Evolutionary conservation across 306 rosid genomes (phyloP).

Genomic region (Hippophae tibetana): DNA sequence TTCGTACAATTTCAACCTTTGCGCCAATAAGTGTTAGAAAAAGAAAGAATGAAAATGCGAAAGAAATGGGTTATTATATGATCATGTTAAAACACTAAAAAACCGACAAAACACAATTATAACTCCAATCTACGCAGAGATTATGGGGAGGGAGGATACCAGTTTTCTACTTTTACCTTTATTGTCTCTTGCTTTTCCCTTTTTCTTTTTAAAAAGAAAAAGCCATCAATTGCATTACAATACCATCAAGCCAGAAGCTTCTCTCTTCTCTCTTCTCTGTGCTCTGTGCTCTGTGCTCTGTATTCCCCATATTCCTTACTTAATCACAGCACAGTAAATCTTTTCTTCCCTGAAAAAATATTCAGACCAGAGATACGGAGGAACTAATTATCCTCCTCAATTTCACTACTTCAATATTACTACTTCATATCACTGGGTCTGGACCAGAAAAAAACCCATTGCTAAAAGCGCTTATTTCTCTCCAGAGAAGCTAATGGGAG

Average conservation of each 20-base stretch:
- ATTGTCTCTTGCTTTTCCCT: not conserved
- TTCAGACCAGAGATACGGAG: too few species aligned
- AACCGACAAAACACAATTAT: too few species aligned
- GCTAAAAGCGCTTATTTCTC: conserved; percentile 12
- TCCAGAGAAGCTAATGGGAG: conserved; percentile 12
- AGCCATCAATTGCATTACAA: not conserved
- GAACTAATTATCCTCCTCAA: not conserved
- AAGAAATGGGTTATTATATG: too few species aligned
- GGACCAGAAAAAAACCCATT: conserved; percentile 1
- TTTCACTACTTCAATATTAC: too few species aligned
- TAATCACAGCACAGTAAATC: not conserved
- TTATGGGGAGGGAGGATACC: not conserved
- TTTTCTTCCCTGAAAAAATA: not conserved
- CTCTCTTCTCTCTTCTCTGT: conserved; percentile 29
- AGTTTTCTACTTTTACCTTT: not conserved
- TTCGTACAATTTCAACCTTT: too few species aligned
- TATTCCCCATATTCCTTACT: not conserved
- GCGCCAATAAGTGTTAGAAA: too few species aligned
- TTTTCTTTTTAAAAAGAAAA: conserved; percentile 4
- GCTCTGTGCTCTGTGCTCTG: not conserved
- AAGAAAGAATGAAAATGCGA: too few species aligned
- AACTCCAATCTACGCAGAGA: not conserved
- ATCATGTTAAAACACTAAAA: too few species aligned
- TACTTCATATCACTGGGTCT: too few species aligned
- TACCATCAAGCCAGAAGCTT: conserved; percentile 32